Percentiles rank a stretch among this genome's conserved stretches.
Evolutionary conservation across 306 rosid genomes (phyloP).

Genomic region (Purshia tridentata): DNA sequence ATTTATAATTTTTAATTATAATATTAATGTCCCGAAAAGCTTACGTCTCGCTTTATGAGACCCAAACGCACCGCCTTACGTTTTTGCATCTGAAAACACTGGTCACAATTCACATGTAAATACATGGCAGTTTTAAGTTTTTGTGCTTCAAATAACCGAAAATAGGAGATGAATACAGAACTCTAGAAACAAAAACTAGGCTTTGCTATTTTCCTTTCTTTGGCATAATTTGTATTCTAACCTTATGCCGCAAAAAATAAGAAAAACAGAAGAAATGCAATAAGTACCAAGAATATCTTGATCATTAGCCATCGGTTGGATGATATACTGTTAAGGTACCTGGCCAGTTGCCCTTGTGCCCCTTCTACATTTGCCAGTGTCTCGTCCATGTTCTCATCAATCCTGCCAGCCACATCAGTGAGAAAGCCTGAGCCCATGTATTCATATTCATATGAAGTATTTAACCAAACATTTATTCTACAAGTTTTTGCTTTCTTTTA

Average conservation of each 20-base stretch:
- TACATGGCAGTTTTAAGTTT: background rate
- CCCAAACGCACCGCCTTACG: no score
- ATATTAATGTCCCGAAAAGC: no score
- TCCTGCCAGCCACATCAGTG: conserved; percentile 47
- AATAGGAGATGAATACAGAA: background rate
- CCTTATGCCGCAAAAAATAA: conserved; percentile 85
- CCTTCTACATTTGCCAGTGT: conserved; percentile 86
- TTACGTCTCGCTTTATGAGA: no score
- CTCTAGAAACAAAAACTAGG: background rate
- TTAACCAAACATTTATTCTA: background rate
- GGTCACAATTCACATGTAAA: background rate
- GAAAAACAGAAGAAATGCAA: conserved; percentile 84
- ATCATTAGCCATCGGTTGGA: conserved; percentile 99
- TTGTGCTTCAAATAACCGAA: background rate
- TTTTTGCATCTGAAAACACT: no score
- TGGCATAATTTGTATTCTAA: background rate
- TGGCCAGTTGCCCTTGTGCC: conserved; percentile 86
- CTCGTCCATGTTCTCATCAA: conserved; percentile 95
- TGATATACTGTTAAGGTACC: conserved; percentile 87
- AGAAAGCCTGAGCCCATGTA: background rate
- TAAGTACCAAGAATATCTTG: conserved; percentile 92
- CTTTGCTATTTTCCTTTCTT: background rate
- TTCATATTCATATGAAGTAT: background rate
- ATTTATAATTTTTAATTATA: no score
- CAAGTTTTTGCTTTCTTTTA: background rate